Evolutionary conservation across 1,139 yeast species (phyloP), one percentile per base, ranked within the genome.

Genomic region (Starmera stellimalicola): DNA sequence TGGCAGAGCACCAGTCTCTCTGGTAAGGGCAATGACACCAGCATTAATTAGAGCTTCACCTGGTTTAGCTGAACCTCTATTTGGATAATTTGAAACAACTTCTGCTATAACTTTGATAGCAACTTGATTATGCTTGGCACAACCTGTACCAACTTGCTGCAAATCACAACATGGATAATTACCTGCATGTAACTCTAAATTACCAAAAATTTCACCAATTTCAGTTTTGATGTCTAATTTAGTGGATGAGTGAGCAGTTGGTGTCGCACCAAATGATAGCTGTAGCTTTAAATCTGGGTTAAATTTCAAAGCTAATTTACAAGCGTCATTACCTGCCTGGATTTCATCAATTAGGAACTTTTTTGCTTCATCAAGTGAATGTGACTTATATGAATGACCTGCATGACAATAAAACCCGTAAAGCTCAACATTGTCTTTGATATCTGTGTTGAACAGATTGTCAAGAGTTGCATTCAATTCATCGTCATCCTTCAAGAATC

Each of bases 361-460:
- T 8, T 51, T 50, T 1, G 85, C 83, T 19, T 64, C 65, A 2
- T 58, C 60, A 25, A 60, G 53, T n/a, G 65, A 55, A 11, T 58
- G 55, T 0, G 80, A 63, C 3, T 61, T 60, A 47, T 82, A 82
- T 0, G 88, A 77, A 44, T 79, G 83, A 2, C 93, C 93, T 1
- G 87, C 84, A 56, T 82, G 93, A 34, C 82, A 77, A 54, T 82
- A 82, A 46, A 81, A 73, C 0, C 94, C 93, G 45, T 63, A 72
- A 8, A 80, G 41, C 8, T 63, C 60, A n/a, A 73, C 60, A 25
- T 52, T 45, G 1, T 55, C 34, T 12, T 44, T 38, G 5, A 27
- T 11, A 3, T 57, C 53, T 11, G 60, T 44, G 2, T 42, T 39
- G 8, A 57, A 33, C 3, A 63, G 47, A 27, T 52, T 50, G 2